These are phyloP conservation scores for Phytophthora crassamura DNA, from an alignment of 352 stramenopile species.

Conservation along the genomic window DNA sequence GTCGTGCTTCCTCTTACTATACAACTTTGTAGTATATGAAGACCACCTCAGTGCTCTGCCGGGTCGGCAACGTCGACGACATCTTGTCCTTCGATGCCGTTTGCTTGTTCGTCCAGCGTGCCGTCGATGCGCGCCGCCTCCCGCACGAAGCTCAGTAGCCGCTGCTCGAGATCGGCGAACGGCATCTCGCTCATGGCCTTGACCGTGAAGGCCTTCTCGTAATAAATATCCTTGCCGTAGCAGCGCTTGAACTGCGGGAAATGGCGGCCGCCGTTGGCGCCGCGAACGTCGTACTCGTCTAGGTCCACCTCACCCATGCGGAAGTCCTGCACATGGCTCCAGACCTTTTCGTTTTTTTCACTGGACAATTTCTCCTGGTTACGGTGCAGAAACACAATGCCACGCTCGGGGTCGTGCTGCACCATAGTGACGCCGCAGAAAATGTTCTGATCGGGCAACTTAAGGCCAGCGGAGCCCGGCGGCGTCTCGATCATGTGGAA, in stretches of 20 bases:
- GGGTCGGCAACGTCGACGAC: slow-evolving; percentile 25
- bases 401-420: slow-evolving; percentile 57
- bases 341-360: slow-evolving; percentile 45
- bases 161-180: slow-evolving; percentile 53
- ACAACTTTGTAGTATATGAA: slow-evolving; percentile 30
- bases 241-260: slow-evolving; percentile 65
- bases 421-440: slow-evolving; percentile 82
- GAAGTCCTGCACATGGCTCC: slow-evolving; percentile 64
- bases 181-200: slow-evolving; percentile 44
- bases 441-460: slow-evolving; percentile 49
- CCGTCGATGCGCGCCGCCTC: slow-evolving; percentile 46
- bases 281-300: slow-evolving; percentile 62
- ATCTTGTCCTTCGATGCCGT: slow-evolving; percentile 25
- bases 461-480: slow-evolving; percentile 51
- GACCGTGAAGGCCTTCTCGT: slow-evolving; percentile 61
- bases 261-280: slow-evolving; percentile 61
- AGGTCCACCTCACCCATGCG: slow-evolving; percentile 36
- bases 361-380: slow-evolving; percentile 66
- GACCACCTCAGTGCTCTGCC: slow-evolving; percentile 14
- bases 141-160: slow-evolving; percentile 48
- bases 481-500: slow-evolving; percentile 70
- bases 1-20: slow-evolving; percentile 27
- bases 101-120: slow-evolving; percentile 17
- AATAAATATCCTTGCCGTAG: slow-evolving; percentile 77
- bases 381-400: slow-evolving; percentile 68